Percentiles rank a stretch among this genome's conserved stretches.
These are phyloP conservation scores for Ambrosiella cleistominuta DNA, from an alignment of 2,329 filamentous ascomycete species.

Conservation along the genomic window DNA sequence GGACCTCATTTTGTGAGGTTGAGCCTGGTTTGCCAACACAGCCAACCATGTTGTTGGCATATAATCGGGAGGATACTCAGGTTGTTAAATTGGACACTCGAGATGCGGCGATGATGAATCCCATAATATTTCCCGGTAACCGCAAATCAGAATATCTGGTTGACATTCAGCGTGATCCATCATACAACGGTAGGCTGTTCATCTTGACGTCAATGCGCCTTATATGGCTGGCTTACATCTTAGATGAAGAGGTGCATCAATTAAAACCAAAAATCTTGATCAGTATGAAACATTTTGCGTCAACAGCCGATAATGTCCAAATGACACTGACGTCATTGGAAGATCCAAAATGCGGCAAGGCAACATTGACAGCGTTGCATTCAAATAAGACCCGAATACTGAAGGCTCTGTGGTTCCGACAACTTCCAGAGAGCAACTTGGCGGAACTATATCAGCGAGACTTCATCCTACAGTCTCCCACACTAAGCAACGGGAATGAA, in stretches of 20 bases:
- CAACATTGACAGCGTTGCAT: conserved; percentile 2
- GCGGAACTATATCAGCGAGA: conserved; percentile 1
- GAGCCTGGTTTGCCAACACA: neutral
- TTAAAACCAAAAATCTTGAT: neutral
- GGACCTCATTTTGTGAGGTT: conserved; percentile 24
- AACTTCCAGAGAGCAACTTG: neutral
- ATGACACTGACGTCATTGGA: conserved; percentile 1
- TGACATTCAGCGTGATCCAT: conserved; percentile 7
- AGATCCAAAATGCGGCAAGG: neutral
- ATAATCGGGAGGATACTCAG: conserved; percentile 9
- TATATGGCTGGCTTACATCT: conserved; percentile 8
- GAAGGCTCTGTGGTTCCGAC: conserved; percentile 7
- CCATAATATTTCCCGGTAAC: conserved; percentile 4
- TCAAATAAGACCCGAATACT: neutral
- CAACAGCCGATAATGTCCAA: conserved; percentile 2
- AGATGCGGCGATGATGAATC: neutral
- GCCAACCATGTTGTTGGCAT: conserved; percentile 7
- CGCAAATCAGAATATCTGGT: conserved; percentile 11
- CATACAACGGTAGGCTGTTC: conserved; percentile 4
- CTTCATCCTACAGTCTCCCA: neutral
- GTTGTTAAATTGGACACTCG: conserved; percentile 5
- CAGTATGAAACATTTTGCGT: neutral
- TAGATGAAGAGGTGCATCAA: neutral
- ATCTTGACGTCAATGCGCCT: conserved; percentile 12
- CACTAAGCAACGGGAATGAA: neutral